phyloP scores from a whole-genome alignment of 2,329 filamentous ascomycete species.

The Leptoxyphium fumago region DNA sequence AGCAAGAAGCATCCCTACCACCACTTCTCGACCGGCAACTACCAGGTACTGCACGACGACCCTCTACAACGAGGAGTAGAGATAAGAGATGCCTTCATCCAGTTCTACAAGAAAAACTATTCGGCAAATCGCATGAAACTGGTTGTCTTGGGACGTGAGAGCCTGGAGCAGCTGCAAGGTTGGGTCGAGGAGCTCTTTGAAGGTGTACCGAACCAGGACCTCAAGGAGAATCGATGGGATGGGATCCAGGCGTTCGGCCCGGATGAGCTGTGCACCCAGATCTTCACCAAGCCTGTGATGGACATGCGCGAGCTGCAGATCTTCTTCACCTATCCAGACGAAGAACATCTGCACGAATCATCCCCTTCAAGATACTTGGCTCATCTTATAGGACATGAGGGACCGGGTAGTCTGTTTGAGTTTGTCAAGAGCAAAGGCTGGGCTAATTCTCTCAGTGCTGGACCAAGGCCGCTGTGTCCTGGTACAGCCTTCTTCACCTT shows the following conservation, averaged over 20 bases:
- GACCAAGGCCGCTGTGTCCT: constrained; percentile 60
- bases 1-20: constrained; percentile 79
- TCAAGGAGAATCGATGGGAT: constrained; percentile 55
- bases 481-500: constrained; percentile 71
- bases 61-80: constrained; percentile 69
- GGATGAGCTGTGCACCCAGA: constrained; percentile 51
- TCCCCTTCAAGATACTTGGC: constrained; percentile 77
- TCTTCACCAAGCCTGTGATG: constrained; percentile 85
- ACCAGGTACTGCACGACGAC: constrained; percentile 69
- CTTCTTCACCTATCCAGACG: constrained; percentile 72
- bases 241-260: constrained; percentile 43
- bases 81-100: constrained; percentile 80
- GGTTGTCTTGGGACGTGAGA: constrained; percentile 68
- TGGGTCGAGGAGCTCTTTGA: constrained; percentile 81
- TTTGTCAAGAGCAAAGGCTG: constrained; percentile 84
- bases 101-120: constrained; percentile 80
- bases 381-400: constrained; percentile 83
- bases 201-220: constrained; percentile 64
- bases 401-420: constrained; percentile 79
- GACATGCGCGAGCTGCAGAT: constrained; percentile 68
- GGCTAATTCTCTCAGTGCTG: constrained; percentile 71
- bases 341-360: constrained; percentile 62
- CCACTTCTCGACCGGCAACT: constrained; percentile 82
- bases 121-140: constrained; percentile 91
- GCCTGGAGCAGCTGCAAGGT: constrained; percentile 63